Percentiles rank a stretch among this genome's conserved stretches.
Conservation (phyloP, 345 rosid species). For the Lumnitzera racemosa region DNA sequence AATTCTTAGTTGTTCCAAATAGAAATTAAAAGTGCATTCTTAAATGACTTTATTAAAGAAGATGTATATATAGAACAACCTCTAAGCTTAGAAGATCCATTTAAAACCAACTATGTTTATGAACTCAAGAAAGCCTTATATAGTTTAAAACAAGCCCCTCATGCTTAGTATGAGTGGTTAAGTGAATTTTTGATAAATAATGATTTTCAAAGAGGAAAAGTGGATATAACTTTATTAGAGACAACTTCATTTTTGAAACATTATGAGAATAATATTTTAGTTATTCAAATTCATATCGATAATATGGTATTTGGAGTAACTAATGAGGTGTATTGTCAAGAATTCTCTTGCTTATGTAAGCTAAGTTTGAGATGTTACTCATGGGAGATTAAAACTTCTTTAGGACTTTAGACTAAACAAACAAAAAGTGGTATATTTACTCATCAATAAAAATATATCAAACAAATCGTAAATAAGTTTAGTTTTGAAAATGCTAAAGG, state of each 20-base stretch:
- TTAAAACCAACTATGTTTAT: neutral
- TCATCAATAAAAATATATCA: too few relatives aligned
- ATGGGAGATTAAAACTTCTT: neutral
- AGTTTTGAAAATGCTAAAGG: neutral
- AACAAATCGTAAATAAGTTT: neutral
- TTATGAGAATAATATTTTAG: neutral
- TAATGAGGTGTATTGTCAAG: neutral
- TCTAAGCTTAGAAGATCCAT: too few relatives aligned
- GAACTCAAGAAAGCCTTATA: neutral
- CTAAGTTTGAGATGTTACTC: neutral
- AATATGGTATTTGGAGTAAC: neutral
- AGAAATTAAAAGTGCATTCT: too few relatives aligned
- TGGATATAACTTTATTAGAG: neutral
- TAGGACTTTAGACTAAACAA: too few relatives aligned
- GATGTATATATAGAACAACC: too few relatives aligned
- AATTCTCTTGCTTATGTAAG: neutral
- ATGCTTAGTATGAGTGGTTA: neutral
- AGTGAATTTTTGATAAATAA: neutral
- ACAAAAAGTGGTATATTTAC: too few relatives aligned
- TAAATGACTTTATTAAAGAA: too few relatives aligned
- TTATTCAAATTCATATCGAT: neutral
- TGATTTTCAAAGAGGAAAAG: neutral
- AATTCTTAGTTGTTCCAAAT: too few relatives aligned
- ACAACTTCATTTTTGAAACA: neutral
- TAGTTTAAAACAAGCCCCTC: neutral